phyloP scores from a whole-genome alignment of 805 yeast genomes.

The Yueomyces sp. region DNA sequence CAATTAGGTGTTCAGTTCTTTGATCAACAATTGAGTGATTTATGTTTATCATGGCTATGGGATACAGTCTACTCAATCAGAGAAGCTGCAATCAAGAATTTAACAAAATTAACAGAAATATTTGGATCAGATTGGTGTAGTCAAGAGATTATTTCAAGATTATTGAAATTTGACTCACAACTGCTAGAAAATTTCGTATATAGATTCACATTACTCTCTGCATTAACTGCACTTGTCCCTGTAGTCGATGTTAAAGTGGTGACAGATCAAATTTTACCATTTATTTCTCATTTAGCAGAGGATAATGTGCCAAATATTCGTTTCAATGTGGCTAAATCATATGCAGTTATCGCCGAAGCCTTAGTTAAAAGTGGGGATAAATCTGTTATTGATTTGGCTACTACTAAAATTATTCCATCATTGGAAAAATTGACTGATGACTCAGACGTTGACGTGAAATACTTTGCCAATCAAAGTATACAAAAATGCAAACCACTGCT shows the following conservation, averaged over 20 bases:
- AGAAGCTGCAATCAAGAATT: conserved; percentile 84
- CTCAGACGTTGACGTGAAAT: conserved; percentile 80
- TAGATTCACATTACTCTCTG: conserved; percentile 81
- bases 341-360: conserved; percentile 45
- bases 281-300: conserved; percentile 50
- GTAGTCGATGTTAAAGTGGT: conserved; percentile 49
- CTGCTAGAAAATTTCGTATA: conserved; percentile 60
- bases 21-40: conserved; percentile 77
- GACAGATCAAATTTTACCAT: conserved; percentile 60
- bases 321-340: conserved; percentile 86
- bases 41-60: conserved; percentile 97
- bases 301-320: conserved; percentile 93
- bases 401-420: conserved; percentile 44
- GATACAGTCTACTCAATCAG: conserved; percentile 94
- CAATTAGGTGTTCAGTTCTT: conserved; percentile 90
- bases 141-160: conserved; percentile 63
- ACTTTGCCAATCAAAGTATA: conserved; percentile 60
- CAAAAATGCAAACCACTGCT: conserved; percentile 18
- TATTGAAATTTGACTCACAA: conserved; percentile 35
- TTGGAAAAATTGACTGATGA: conserved; percentile 57
- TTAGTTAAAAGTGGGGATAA: conserved; percentile 24
- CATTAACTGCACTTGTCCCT: conserved; percentile 70
- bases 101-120: conserved; percentile 65
- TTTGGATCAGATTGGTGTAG: conserved; percentile 95
- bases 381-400: conserved; percentile 26